phyloP scores from a whole-genome alignment of 2,329 filamentous ascomycete genomes.

The Ciborinia camelliae region DNA sequence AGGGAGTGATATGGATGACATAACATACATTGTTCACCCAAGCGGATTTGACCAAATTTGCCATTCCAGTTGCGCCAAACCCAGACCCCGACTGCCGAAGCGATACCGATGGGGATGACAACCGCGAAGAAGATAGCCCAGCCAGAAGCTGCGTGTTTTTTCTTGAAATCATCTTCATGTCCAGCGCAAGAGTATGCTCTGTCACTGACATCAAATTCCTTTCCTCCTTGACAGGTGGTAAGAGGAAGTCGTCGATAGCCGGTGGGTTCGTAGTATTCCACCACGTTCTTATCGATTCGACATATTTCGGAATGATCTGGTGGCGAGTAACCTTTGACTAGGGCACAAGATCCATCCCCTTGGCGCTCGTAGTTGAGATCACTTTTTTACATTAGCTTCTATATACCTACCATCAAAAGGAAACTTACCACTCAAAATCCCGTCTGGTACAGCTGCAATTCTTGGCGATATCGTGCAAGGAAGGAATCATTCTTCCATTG shows the following conservation, averaged over 20 bases:
- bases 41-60: conserved; percentile 87
- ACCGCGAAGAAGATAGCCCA: conserved; percentile 83
- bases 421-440: conserved; percentile 86
- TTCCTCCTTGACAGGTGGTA: conserved; percentile 77
- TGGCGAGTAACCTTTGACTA: conserved; percentile 71
- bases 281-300: conserved; percentile 59
- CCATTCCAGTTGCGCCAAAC: conserved; percentile 80
- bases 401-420: neutral
- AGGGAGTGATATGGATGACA: neutral
- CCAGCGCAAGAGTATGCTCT: conserved; percentile 65
- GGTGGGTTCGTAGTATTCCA: conserved; percentile 79
- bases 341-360: conserved; percentile 69
- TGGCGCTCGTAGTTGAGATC: conserved; percentile 91
- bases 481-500: conserved; percentile 70
- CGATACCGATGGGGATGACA: conserved; percentile 67
- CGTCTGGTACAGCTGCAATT: conserved; percentile 81
- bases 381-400: conserved; percentile 45
- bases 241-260: conserved; percentile 88
- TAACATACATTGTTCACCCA: conserved; percentile 63
- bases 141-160: conserved; percentile 68
- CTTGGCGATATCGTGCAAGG: conserved; percentile 63
- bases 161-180: conserved; percentile 77
- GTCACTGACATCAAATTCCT: conserved; percentile 62
- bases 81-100: conserved; percentile 74
- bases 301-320: conserved; percentile 58